These are phyloP conservation scores for Botrytis paeoniae DNA, from an alignment of 2,329 filamentous ascomycete species.

Conservation along the genomic window DNA sequence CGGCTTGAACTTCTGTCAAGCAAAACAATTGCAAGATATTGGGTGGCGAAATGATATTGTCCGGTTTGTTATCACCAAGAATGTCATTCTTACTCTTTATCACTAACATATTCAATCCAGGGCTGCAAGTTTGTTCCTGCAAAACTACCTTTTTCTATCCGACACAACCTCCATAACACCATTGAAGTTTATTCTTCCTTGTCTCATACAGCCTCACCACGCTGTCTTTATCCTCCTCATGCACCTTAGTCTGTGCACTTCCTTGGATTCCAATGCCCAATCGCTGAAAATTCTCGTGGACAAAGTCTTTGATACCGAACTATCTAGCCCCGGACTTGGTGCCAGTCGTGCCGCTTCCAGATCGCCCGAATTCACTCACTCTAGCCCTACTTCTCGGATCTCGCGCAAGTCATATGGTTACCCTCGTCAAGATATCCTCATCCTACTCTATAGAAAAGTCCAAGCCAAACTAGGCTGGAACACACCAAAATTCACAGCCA, in stretches of 20 bases:
- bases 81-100: neutral
- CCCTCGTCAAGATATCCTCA: neutral
- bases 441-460: neutral
- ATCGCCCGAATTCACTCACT: neutral
- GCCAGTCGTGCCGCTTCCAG: neutral
- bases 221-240: slow-evolving; percentile 20
- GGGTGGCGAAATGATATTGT: neutral
- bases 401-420: neutral
- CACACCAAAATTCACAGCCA: too few species aligned
- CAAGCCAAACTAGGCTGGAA: neutral
- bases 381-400: neutral
- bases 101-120: neutral
- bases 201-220: slow-evolving; percentile 18
- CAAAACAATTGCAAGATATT: neutral
- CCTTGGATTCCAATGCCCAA: neutral
- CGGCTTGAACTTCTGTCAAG: neutral
- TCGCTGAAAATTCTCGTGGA: neutral
- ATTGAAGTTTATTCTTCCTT: slow-evolving; percentile 5
- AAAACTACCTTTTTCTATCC: slow-evolving; percentile 5
- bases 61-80: neutral
- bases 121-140: slow-evolving; percentile 17
- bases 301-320: neutral
- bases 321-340: too few species aligned
- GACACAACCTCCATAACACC: neutral
- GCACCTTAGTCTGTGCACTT: slow-evolving; percentile 16